Base-by-base conservation (phyloP, 192 early-diverging fungal species). In the Oehlia diaphana region DNA sequence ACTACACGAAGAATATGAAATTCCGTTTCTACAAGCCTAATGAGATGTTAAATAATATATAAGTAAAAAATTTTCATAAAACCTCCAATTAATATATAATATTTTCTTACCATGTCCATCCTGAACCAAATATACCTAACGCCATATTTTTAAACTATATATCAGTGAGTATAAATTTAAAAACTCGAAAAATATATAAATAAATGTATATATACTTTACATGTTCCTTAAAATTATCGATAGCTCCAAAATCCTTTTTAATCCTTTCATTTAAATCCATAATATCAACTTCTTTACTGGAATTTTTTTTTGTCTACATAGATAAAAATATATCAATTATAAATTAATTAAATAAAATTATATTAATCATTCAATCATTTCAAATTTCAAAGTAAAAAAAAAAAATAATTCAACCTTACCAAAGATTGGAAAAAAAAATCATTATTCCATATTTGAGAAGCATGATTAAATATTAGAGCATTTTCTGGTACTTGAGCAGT, bases 21-120 rank as follows among this genome's bases (percentile, higher is more conserved):
- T 64, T 78, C 76, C 19, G 76, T 68, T 58, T 68, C 39, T 0
- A 69, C 76, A 35, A 78, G 66, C 76, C 76, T 76, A 23, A 28
- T 35, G 23, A 31, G 31, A 31, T 31, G 31, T 31, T 31, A 31
- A 31, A 42, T 6, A 8, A 69, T 39, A 19, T 35, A 39, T 39
- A 37, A 37, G 5, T 37, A 37, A 37, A 26, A 37, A 37, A 37
- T 37, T 37, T 37, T 37, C 37, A 37, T 37, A 37, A 37, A 37
- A 1, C 33, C 13, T 16, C 31, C 31, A 31, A 16, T 37, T 37
- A 3, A 37, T 37, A 5, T 62, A 13, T 58, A 31, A 31, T 74
- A 16, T 37, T 76, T n/a, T 81, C 82, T 58, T 81, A 68, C 85
- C 85, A 86, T n/a, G 85, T 86, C 85, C 85, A 86, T 79, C 85